These are phyloP conservation scores for Dactylonectria macrodidyma DNA, from an alignment of 2,329 filamentous ascomycete genomes.

Conservation along the genomic window DNA sequence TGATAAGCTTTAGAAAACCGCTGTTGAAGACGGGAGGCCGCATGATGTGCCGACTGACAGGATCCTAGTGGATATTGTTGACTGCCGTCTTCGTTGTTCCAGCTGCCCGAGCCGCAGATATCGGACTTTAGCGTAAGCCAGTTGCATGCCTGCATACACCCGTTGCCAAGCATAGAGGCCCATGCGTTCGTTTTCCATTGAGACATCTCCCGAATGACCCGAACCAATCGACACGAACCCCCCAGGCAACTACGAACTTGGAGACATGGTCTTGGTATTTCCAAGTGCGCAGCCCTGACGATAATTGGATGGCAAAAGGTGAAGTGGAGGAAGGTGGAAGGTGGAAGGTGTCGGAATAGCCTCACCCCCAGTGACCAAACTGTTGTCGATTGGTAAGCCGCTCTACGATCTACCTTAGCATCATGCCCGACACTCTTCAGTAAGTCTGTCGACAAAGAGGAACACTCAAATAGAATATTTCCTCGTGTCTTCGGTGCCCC, in stretches of 20 bases:
- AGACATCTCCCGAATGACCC: neutral
- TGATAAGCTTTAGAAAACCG: neutral
- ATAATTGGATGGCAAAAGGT: slow-evolving; percentile 34
- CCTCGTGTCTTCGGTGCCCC: neutral
- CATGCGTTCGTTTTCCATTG: neutral
- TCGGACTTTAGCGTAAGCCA: slow-evolving; percentile 16
- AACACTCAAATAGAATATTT: slow-evolving; percentile 10
- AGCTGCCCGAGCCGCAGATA: neutral
- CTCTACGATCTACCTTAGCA: neutral
- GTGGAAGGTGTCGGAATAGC: slow-evolving; percentile 29
- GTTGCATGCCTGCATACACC: slow-evolving; percentile 26
- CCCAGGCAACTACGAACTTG: neutral
- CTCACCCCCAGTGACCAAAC: slow-evolving; percentile 30
- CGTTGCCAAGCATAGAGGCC: neutral
- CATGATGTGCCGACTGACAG: neutral
- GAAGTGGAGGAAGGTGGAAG: slow-evolving; percentile 10
- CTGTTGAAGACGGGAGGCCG: neutral
- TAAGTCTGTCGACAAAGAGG: slow-evolving; percentile 8
- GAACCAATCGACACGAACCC: neutral
- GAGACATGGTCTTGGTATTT: slow-evolving; percentile 18
- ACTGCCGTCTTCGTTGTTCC: neutral
- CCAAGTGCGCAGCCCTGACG: slow-evolving; percentile 18
- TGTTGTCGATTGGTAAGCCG: slow-evolving; percentile 21
- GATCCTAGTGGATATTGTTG: neutral
- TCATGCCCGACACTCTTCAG: neutral